These are phyloP conservation scores for Passiflora organensis DNA, from an alignment of 345 rosid genomes.

Conservation along the genomic window DNA sequence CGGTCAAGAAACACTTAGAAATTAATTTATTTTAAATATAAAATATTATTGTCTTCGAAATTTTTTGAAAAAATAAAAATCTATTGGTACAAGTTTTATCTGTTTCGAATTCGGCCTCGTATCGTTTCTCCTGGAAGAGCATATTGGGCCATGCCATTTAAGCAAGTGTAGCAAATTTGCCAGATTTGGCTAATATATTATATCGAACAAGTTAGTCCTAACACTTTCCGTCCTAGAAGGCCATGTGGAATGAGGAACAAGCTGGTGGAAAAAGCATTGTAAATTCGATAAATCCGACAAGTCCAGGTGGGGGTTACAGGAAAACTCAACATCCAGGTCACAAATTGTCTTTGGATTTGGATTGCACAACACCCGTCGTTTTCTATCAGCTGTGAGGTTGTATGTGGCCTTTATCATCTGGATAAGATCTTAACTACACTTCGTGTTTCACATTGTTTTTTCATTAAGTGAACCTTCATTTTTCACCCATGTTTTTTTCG, in stretches of 20 bases:
- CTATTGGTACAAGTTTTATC: too few species aligned
- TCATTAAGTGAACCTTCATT: too few species aligned
- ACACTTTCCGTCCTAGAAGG: not conserved
- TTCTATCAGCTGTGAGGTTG: not conserved
- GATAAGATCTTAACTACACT: constrained; percentile 9
- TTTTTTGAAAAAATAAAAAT: too few species aligned
- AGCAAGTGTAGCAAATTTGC: not conserved
- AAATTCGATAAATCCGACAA: constrained; percentile 13
- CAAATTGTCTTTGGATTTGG: constrained; percentile 2
- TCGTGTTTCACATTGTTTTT: not conserved
- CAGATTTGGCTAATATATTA: not conserved
- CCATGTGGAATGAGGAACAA: not conserved
- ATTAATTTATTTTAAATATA: too few species aligned
- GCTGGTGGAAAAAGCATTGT: not conserved
- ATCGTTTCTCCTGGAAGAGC: not conserved
- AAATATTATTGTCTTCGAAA: too few species aligned
- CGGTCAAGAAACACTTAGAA: too few species aligned
- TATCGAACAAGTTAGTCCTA: not conserved
- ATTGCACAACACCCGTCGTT: not conserved
- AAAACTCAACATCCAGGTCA: constrained; percentile 17
- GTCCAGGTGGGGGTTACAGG: constrained; percentile 17
- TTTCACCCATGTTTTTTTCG: not conserved
- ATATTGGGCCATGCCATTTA: not conserved
- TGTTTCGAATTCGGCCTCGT: not conserved
- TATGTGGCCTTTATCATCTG: not conserved